Percentiles rank a stretch among this genome's conserved stretches.
These are phyloP conservation scores for Pseudogymnoascus sp. DNA, from an alignment of 2,329 filamentous ascomycete species.

Conservation along the genomic window DNA sequence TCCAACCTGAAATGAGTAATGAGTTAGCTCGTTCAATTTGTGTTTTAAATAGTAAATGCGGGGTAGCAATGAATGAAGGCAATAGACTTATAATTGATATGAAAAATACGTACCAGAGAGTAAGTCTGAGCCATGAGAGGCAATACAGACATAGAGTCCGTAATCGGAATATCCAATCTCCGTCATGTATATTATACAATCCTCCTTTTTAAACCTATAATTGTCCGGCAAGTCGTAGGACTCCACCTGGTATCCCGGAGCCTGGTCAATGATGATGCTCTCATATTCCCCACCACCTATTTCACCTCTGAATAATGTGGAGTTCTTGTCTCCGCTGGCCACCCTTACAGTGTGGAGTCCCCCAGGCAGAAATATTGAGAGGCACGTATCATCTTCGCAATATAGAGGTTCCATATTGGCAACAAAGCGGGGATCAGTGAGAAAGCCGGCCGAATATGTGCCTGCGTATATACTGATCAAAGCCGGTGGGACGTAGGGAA, in stretches of 20 bases:
- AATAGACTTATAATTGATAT: not conserved
- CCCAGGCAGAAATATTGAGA: not conserved
- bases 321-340: not conserved
- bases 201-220: not conserved
- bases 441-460: not conserved
- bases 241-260: slow-evolving; percentile 1
- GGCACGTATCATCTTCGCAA: not conserved
- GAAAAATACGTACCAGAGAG: not conserved
- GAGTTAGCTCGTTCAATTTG: not conserved
- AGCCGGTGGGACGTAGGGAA: not conserved
- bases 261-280: not conserved
- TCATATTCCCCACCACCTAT: not conserved
- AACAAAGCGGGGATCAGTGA: not conserved
- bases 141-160: slow-evolving; percentile 5
- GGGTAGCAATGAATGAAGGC: not conserved
- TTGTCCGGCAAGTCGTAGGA: not conserved
- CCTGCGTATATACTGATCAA: not conserved
- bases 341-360: not conserved
- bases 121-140: not conserved
- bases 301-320: not conserved
- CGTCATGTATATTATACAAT: not conserved
- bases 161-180: not conserved
- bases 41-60: not conserved
- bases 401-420: not conserved
- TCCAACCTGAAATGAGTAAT: not conserved